phyloP scores from a whole-genome alignment of 176 grass and related monocot species.

The Coix lacrymajobi region DNA sequence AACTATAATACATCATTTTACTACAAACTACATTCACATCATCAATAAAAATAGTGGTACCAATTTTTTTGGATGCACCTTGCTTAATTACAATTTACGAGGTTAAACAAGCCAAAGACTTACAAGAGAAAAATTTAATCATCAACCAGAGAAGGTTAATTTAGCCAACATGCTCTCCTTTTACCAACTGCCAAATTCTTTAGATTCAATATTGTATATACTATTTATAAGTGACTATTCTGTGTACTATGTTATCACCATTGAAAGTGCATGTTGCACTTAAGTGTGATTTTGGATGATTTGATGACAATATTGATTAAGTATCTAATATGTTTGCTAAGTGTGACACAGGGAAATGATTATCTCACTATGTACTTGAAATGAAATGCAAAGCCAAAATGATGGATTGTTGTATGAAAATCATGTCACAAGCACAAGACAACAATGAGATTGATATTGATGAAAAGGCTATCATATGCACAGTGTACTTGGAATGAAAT shows the following conservation, averaged over 20 bases:
- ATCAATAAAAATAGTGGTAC: neutral
- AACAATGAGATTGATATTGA: too few relatives aligned
- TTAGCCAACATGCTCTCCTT: neutral
- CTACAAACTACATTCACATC: neutral
- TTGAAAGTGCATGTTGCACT: too few relatives aligned
- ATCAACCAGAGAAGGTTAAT: neutral
- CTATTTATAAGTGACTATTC: slow-evolving; percentile 14
- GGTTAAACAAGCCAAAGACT: neutral
- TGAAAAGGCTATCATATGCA: too few relatives aligned
- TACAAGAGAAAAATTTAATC: neutral
- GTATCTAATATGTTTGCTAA: too few relatives aligned
- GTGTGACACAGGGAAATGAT: too few relatives aligned
- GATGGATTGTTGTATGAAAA: too few relatives aligned
- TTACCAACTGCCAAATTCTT: neutral
- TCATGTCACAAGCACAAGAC: too few relatives aligned
- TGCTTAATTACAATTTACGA: neutral
- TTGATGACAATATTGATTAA: too few relatives aligned
- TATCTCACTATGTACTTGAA: too few relatives aligned
- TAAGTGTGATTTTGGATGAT: too few relatives aligned
- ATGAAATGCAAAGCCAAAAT: too few relatives aligned
- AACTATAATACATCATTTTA: neutral
- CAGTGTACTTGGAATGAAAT: too few relatives aligned
- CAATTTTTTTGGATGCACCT: neutral
- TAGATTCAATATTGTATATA: slow-evolving; percentile 14
- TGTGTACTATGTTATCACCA: neutral